These are phyloP conservation scores for Diutina siamensis DNA, from an alignment of 1,139 yeast genomes.

Conservation along the genomic window DNA sequence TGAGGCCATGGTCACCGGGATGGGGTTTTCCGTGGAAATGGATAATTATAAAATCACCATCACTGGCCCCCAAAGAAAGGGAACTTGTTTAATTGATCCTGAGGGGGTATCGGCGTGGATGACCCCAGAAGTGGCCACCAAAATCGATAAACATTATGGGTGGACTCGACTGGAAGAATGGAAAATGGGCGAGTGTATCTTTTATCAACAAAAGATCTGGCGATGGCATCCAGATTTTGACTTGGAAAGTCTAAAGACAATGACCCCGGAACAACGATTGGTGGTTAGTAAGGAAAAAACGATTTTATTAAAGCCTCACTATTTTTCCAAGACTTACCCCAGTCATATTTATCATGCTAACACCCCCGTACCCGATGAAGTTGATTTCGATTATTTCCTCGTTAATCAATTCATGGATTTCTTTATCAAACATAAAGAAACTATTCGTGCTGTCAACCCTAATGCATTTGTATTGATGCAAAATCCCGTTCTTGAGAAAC, in stretches of 20 bases:
- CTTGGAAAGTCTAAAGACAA: slow-evolving; percentile 12
- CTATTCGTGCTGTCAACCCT: slow-evolving; percentile 34
- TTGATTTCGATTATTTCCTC: slow-evolving; percentile 50
- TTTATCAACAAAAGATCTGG: slow-evolving; percentile 76
- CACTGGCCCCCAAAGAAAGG: slow-evolving; percentile 62
- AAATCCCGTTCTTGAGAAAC: slow-evolving; percentile 73
- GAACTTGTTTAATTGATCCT: slow-evolving; percentile 50
- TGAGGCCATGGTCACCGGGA: slow-evolving; percentile 52
- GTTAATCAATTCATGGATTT: slow-evolving; percentile 51
- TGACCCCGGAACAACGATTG: slow-evolving; percentile 21
- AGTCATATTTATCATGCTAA: slow-evolving; percentile 13
- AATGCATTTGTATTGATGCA: slow-evolving; percentile 56
- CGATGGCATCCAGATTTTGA: slow-evolving; percentile 23
- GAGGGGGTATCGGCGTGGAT: slow-evolving; percentile 64
- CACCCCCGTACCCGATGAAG: slow-evolving; percentile 14
- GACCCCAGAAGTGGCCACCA: slow-evolving; percentile 21
- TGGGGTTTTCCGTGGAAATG: slow-evolving; percentile 57
- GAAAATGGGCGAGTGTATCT: slow-evolving; percentile 67
- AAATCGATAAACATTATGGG: slow-evolving; percentile 50
- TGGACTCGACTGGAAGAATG: slow-evolving; percentile 56
- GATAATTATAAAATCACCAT: slow-evolving; percentile 57
- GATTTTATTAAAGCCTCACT: slow-evolving; percentile 20
- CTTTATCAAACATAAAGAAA: slow-evolving; percentile 36
- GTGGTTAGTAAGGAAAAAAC: slow-evolving; percentile 19
- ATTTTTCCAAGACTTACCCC: slow-evolving; percentile 19